Evolutionary conservation across 2,329 filamentous ascomycete species (phyloP).

Genomic region (Microdochium trichocladiopsis): DNA sequence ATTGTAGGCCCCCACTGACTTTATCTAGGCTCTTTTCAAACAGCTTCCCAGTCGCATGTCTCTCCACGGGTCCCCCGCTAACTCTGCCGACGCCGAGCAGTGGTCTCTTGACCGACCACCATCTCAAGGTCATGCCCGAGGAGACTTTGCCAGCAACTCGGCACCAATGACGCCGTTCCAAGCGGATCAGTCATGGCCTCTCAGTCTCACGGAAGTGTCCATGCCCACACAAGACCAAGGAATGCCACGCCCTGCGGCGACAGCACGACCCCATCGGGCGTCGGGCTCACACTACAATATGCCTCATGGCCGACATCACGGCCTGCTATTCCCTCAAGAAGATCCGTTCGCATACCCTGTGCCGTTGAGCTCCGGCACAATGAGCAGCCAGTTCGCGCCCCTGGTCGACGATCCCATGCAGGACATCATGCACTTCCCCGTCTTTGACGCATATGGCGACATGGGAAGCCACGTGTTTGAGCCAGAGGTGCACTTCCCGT

Average conservation of each 20-base stretch:
- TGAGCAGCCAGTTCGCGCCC: background rate
- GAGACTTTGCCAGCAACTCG: background rate
- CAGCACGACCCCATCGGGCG: background rate
- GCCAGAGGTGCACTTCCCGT: background rate
- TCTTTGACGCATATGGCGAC: conserved; percentile 10
- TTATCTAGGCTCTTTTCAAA: conserved; percentile 2
- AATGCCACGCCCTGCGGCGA: background rate
- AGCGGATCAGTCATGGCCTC: background rate
- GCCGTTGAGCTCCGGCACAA: conserved; percentile 2
- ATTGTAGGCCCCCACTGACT: background rate
- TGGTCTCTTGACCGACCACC: background rate
- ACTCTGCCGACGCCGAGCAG: background rate
- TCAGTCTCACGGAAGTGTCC: background rate
- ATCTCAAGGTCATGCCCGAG: background rate
- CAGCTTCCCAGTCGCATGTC: conserved; percentile 1
- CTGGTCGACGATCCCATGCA: background rate
- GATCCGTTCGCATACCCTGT: conserved; percentile 6
- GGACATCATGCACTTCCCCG: conserved; percentile 1
- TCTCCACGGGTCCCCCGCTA: background rate
- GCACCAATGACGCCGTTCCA: background rate
- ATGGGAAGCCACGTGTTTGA: background rate
- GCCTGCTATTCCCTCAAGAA: conserved; percentile 2
- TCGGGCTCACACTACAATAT: background rate
- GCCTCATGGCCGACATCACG: background rate
- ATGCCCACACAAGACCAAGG: background rate